phyloP scores from a whole-genome alignment of 768 basidiomycete genomes.

The Melanogaster broomeanus region DNA sequence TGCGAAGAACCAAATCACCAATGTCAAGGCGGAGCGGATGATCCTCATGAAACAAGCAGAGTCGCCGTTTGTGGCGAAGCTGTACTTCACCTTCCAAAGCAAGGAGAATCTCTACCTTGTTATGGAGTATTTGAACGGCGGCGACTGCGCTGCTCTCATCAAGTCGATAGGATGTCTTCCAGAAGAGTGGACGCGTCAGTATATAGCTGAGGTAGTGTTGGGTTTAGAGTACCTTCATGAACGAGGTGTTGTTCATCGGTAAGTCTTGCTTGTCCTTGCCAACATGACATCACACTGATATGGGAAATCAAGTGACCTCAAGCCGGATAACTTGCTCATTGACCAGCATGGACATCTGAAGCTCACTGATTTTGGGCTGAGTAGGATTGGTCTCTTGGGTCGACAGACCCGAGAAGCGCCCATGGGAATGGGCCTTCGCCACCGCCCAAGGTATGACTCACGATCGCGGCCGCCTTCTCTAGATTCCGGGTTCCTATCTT shows the following conservation, averaged over 20 bases:
- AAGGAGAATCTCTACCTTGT: conserved; percentile 98
- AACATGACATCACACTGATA: neutral
- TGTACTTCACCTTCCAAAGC: conserved; percentile 99
- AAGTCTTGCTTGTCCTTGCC: conserved; percentile 21
- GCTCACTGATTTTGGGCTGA: conserved; percentile 96
- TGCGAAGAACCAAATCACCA: conserved; percentile 99
- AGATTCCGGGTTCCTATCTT: conserved; percentile 78
- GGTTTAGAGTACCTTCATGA: conserved; percentile 97
- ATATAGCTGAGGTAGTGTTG: conserved; percentile 93
- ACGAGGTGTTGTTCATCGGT: conserved; percentile 96
- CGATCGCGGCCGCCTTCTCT: conserved; percentile 81
- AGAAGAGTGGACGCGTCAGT: conserved; percentile 96
- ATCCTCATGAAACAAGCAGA: conserved; percentile 99
- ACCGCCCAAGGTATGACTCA: conserved; percentile 60
- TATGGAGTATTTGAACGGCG: conserved; percentile 99
- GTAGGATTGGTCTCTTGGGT: conserved; percentile 95
- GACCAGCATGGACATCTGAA: conserved; percentile 97
- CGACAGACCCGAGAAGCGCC: conserved; percentile 83
- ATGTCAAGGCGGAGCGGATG: conserved; percentile 99
- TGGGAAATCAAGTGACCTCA: conserved; percentile 73
- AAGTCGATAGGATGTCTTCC: conserved; percentile 92
- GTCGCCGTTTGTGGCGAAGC: conserved; percentile 95
- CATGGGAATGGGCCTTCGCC: conserved; percentile 44
- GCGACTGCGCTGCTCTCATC: conserved; percentile 96
- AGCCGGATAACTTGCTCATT: conserved; percentile 97